phyloP scores from a whole-genome alignment of 108 stramenopile genomes.

The Discostella stelligeroides region DNA sequence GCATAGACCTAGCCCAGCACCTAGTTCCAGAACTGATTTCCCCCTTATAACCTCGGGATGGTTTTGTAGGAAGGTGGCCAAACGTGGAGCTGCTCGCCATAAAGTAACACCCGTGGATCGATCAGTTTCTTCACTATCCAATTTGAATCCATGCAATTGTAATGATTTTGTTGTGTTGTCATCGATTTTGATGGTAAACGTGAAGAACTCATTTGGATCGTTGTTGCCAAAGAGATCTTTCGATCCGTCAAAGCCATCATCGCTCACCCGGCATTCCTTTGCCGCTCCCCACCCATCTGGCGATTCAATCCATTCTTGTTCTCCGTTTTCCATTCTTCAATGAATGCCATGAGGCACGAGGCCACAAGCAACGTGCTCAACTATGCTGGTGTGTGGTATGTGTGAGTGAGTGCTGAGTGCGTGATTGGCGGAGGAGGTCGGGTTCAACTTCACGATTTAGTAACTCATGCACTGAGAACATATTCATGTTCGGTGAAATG shows the following conservation, averaged over 20 bases:
- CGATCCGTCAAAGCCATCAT: background rate
- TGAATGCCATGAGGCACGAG: background rate
- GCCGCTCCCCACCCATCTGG: constrained; percentile 26
- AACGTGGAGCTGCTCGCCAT: constrained; percentile 50
- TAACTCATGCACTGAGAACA: too few species aligned
- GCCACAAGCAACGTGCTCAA: too few species aligned
- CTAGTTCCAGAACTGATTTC: constrained; percentile 54
- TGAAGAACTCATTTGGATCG: constrained; percentile 15
- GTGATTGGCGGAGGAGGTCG: too few species aligned
- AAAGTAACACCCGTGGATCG: constrained; percentile 57
- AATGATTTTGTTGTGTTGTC: constrained; percentile 11
- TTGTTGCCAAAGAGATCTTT: constrained; percentile 19
- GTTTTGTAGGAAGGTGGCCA: constrained; percentile 40
- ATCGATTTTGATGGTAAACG: constrained; percentile 6
- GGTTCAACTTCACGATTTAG: too few species aligned
- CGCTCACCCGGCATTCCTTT: constrained; percentile 1
- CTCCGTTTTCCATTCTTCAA: constrained; percentile 6
- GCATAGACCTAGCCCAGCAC: constrained; percentile 60
- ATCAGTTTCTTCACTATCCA: constrained; percentile 37
- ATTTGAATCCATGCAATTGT: constrained; percentile 25
- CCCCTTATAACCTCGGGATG: constrained; percentile 31
- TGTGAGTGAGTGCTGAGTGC: too few species aligned
- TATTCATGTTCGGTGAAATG: too few species aligned
- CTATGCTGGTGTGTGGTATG: too few species aligned
- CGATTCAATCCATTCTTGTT: constrained; percentile 37